Percentiles rank a stretch among this genome's conserved stretches.
phyloP scores from a whole-genome alignment of 108 stramenopile species.

The Ochromonas danica region DNA sequence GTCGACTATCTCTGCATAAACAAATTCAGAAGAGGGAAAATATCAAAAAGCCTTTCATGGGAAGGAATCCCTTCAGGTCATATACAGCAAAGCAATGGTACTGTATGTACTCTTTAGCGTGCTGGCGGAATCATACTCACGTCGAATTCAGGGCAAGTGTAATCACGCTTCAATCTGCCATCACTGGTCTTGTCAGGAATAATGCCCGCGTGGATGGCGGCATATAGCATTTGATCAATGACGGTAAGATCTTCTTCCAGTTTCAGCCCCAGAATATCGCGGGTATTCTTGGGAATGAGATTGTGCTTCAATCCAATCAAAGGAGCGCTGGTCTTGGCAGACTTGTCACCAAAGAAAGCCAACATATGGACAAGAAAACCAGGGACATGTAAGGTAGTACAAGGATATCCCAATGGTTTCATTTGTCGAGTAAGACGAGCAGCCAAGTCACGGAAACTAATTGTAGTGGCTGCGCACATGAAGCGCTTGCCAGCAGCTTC shows the following conservation, averaged over 20 bases:
- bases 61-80: no score
- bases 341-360: neutral
- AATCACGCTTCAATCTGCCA: neutral
- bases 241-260: neutral
- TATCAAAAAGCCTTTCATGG: no score
- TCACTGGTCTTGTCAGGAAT: neutral
- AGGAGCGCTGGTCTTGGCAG: neutral
- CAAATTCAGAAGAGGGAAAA: no score
- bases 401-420: neutral
- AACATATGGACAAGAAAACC: neutral
- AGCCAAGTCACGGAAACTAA: neutral
- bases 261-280: neutral
- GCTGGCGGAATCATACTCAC: neutral
- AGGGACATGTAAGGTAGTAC: neutral
- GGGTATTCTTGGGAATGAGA: neutral
- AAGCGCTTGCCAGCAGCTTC: conserved; percentile 35
- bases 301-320: neutral
- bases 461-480: neutral
- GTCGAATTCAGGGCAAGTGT: neutral
- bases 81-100: no score
- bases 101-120: no score
- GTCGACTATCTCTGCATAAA: no score
- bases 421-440: neutral
- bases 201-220: neutral
- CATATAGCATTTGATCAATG: neutral